Percentiles rank a stretch among this genome's conserved stretches.
Evolutionary conservation across 345 rosid species (phyloP).

Genomic region (Bretschneidera sinensis): DNA sequence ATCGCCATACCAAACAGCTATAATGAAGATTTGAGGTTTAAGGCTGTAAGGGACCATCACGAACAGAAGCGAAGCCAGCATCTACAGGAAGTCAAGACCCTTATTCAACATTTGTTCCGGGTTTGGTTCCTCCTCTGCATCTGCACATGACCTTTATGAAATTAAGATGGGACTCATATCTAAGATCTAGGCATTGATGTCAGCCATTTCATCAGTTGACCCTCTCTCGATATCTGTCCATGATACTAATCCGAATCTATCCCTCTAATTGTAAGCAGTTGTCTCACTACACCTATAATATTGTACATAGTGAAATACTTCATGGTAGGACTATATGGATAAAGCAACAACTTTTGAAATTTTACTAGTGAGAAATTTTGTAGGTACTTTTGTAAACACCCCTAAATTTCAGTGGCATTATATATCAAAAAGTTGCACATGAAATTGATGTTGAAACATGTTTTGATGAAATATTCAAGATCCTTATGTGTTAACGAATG

Average conservation of each 20-base stretch:
- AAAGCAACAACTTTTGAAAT: background rate
- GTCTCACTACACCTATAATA: too few species aligned
- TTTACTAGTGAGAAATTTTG: too few species aligned
- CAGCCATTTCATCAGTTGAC: background rate
- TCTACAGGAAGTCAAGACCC: too few species aligned
- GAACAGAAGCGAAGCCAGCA: constrained; percentile 8
- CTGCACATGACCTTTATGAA: constrained; percentile 7
- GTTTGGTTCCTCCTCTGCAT: constrained; percentile 2
- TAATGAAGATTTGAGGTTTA: constrained; percentile 22
- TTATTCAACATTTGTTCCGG: background rate
- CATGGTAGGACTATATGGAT: too few species aligned
- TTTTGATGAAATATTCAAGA: too few species aligned
- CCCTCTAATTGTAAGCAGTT: too few species aligned
- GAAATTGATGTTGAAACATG: too few species aligned
- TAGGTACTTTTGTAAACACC: too few species aligned
- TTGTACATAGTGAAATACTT: too few species aligned
- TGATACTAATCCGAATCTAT: constrained; percentile 2
- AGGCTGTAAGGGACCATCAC: constrained; percentile 23
- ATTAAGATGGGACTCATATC: constrained; percentile 4
- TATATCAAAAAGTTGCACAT: too few species aligned
- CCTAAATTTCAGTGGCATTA: too few species aligned
- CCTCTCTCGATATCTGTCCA: constrained; percentile 4
- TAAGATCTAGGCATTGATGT: background rate
- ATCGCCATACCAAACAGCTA: constrained; percentile 13
- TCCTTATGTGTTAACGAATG: too few species aligned